Percentiles rank a stretch among this genome's conserved stretches.
phyloP scores from a whole-genome alignment of 306 rosid genomes.

The Delonix regia region DNA sequence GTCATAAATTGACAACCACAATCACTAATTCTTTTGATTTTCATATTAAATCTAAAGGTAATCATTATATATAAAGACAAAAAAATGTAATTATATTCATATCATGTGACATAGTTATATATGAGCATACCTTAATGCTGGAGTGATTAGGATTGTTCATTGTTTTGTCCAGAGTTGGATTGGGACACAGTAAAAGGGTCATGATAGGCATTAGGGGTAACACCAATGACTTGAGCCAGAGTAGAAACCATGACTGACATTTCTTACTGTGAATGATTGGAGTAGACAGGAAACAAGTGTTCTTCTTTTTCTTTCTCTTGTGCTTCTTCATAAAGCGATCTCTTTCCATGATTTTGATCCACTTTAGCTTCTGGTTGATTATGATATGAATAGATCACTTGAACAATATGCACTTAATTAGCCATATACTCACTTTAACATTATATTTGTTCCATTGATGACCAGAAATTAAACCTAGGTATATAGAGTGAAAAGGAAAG shows the following conservation, averaged over 20 bases:
- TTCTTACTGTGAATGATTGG: slow-evolving; percentile 73
- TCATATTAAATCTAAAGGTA: background rate
- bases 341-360: slow-evolving; percentile 56
- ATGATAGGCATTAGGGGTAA: slow-evolving; percentile 22
- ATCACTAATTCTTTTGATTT: background rate
- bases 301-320: slow-evolving; percentile 60
- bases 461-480: background rate
- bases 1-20: slow-evolving; percentile 13
- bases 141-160: slow-evolving; percentile 43
- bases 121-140: slow-evolving; percentile 59
- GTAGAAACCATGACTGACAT: slow-evolving; percentile 79
- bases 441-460: background rate
- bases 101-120: background rate
- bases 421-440: background rate
- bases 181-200: slow-evolving; percentile 17
- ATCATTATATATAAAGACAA: background rate
- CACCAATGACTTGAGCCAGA: slow-evolving; percentile 71
- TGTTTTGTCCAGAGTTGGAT: background rate
- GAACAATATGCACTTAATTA: background rate
- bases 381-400: background rate
- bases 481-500: background rate
- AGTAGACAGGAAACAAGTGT: slow-evolving; percentile 65
- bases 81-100: background rate
- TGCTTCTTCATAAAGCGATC: slow-evolving; percentile 51
- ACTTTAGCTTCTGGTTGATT: slow-evolving; percentile 21